Conservation (phyloP, 75 land plant genomes). For the Chamaecyparis obtusa region DNA sequence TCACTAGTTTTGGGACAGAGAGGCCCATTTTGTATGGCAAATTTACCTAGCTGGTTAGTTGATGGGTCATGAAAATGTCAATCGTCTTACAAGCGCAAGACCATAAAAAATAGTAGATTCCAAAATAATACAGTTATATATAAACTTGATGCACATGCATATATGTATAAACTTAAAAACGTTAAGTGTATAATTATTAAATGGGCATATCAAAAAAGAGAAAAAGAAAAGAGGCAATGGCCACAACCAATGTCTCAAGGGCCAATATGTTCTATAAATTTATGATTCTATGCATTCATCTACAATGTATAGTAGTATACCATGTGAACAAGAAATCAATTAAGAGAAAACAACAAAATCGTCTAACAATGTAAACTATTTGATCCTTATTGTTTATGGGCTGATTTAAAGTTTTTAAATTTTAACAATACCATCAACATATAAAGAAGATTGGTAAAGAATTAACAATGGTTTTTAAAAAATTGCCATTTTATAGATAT, state of each 20-base stretch:
- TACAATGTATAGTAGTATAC: not conserved
- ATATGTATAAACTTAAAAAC: not conserved
- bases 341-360: not conserved
- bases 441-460: not conserved
- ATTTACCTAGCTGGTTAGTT: constrained; percentile 90
- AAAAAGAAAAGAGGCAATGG: not conserved
- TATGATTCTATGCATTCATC: not conserved
- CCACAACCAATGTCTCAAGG: not conserved
- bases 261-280: not conserved
- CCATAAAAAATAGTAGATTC: not conserved
- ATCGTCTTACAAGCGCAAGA: not conserved
- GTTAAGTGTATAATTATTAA: not conserved
- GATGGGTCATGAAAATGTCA: constrained; percentile 98
- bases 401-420: not conserved
- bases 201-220: not conserved
- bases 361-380: not conserved
- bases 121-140: not conserved
- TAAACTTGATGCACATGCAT: not conserved
- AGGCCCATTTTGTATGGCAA: not conserved
- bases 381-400: not conserved
- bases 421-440: not conserved
- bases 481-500: not conserved
- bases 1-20: not conserved
- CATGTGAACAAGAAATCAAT: not conserved
- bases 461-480: not conserved